phyloP scores from a whole-genome alignment of 164 flowering plant species.

The Tetrastigma voinierianum region DNA sequence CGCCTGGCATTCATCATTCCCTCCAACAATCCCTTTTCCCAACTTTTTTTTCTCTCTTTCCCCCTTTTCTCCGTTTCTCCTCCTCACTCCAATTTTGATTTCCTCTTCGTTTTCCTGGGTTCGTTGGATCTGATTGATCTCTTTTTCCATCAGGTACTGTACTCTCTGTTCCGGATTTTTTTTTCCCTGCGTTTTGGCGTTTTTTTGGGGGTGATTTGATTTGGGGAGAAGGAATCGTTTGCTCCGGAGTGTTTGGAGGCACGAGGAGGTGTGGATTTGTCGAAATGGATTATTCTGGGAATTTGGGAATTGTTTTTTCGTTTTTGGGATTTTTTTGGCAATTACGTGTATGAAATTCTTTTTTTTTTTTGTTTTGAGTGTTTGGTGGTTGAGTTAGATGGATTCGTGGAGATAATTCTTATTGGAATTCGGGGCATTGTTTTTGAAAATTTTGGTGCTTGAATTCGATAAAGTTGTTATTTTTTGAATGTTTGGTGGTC shows the following conservation, averaged over 20 bases:
- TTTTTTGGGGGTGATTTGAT: slow-evolving; percentile 1
- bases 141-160: slow-evolving; percentile 21
- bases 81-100: slow-evolving; percentile 8
- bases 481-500: too few species aligned
- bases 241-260: too few species aligned
- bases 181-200: too few species aligned
- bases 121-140: slow-evolving; percentile 5
- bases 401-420: too few species aligned
- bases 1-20: slow-evolving; percentile 72
- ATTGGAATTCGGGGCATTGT: too few species aligned
- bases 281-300: too few species aligned
- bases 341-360: neutral
- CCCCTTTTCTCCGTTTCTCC: slow-evolving; percentile 8
- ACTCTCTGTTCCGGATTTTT: neutral
- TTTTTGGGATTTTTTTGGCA: neutral
- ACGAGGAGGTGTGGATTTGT: too few species aligned
- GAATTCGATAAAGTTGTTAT: too few species aligned
- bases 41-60: slow-evolving; percentile 8
- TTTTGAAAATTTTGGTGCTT: too few species aligned
- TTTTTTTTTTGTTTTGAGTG: slow-evolving; percentile 3
- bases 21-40: slow-evolving; percentile 25
- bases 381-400: neutral
- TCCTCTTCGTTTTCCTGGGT: neutral
- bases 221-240: too few species aligned
- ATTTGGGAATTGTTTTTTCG: neutral